These are phyloP conservation scores for Nemania sp. DNA, from an alignment of 2,329 filamentous ascomycete genomes.

Conservation along the genomic window DNA sequence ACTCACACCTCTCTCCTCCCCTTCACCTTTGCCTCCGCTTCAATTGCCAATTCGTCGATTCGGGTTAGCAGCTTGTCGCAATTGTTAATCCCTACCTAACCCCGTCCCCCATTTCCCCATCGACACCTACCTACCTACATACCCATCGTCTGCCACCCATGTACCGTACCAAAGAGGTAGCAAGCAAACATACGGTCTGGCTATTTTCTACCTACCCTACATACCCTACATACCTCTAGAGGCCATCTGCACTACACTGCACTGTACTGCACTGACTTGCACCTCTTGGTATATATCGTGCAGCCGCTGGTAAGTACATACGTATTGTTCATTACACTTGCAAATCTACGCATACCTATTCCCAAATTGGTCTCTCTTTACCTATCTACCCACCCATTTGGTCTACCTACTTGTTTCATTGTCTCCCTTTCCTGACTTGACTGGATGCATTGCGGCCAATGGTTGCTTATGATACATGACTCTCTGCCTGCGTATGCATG, in stretches of 20 bases:
- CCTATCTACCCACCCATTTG: not conserved
- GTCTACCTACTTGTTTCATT: not conserved
- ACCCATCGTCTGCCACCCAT: not conserved
- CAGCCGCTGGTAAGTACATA: not conserved
- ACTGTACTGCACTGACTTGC: not conserved
- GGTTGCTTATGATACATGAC: constrained; percentile 24
- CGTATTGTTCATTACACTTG: not conserved
- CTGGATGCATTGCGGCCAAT: constrained; percentile 13
- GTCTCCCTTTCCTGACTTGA: constrained; percentile 23
- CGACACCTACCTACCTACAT: not conserved
- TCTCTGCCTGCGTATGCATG: constrained; percentile 8
- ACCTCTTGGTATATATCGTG: not conserved
- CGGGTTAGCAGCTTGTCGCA: not conserved
- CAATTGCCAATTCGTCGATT: constrained; percentile 20
- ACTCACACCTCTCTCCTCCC: too few species aligned
- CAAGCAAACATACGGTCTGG: not conserved
- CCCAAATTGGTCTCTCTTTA: not conserved
- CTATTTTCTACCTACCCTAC: not conserved
- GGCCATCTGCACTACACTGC: not conserved
- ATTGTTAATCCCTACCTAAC: not conserved
- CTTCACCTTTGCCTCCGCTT: constrained; percentile 4
- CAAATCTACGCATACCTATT: too few species aligned
- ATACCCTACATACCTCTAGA: not conserved
- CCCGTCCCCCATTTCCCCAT: not conserved
- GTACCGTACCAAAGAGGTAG: not conserved